Evolutionary conservation across 2,329 filamentous ascomycete species (phyloP).

Genomic region (Aspergillus cejpii): DNA sequence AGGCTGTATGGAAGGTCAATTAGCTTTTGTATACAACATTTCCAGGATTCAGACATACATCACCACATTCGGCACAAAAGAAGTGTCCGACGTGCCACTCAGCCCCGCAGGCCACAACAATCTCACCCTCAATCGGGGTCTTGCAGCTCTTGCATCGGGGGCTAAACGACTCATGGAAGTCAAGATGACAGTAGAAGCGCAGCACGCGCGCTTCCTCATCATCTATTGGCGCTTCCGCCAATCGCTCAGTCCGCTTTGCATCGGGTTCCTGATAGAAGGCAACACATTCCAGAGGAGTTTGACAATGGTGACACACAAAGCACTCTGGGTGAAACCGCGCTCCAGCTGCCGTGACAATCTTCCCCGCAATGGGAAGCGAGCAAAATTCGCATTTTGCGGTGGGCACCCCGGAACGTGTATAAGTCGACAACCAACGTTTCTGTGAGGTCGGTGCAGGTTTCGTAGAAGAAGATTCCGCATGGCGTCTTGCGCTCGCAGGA

Average conservation of each 20-base stretch:
- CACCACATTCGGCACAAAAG: conserved; percentile 97
- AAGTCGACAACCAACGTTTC: conserved; percentile 33
- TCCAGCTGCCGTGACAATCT: conserved; percentile 77
- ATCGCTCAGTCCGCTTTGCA: conserved; percentile 59
- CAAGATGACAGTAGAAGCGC: conserved; percentile 95
- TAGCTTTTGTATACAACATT: conserved; percentile 3
- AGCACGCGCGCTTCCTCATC: conserved; percentile 58
- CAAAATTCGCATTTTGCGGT: conserved; percentile 81
- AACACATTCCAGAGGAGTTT: conserved; percentile 82
- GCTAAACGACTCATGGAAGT: conserved; percentile 92
- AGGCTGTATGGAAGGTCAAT: conserved; percentile 36
- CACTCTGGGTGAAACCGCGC: conserved; percentile 87
- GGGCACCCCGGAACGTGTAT: conserved; percentile 46
- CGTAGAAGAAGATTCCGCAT: conserved; percentile 24
- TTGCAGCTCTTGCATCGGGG: conserved; percentile 93
- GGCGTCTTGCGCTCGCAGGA: conserved; percentile 11
- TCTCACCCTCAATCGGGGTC: conserved; percentile 92
- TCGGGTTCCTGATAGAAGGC: conserved; percentile 94
- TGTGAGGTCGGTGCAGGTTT: conserved; percentile 37
- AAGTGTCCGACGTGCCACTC: conserved; percentile 98
- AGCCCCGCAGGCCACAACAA: conserved; percentile 85
- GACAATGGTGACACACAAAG: conserved; percentile 82
- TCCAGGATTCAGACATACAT: conserved; percentile 43
- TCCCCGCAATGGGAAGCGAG: conserved; percentile 74
- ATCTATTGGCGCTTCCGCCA: conserved; percentile 58